Evolutionary conservation across 2,329 filamentous ascomycete species (phyloP).

Genomic region (Lomentospora prolificans): DNA sequence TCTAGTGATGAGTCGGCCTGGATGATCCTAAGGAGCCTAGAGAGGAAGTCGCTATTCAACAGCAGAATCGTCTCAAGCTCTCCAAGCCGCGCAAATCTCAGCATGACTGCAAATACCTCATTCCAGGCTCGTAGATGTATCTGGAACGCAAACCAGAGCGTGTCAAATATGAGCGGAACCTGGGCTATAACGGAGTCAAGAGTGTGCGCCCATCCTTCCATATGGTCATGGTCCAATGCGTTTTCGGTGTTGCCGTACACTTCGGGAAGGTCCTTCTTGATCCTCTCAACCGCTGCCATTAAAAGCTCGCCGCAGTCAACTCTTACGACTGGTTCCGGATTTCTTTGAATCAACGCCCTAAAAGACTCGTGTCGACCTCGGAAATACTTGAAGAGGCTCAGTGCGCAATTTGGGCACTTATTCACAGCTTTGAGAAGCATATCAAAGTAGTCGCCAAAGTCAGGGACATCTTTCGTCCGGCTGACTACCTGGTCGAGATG

Average conservation of each 20-base stretch:
- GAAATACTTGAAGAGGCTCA: constrained; percentile 54
- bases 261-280: constrained; percentile 38
- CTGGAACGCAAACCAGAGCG: constrained; percentile 55
- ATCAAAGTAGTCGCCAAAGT: constrained; percentile 46
- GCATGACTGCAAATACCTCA: constrained; percentile 63
- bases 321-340: constrained; percentile 47
- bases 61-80: constrained; percentile 46
- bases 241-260: constrained; percentile 30
- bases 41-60: constrained; percentile 51
- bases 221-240: constrained; percentile 21
- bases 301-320: constrained; percentile 40
- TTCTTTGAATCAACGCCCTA: constrained; percentile 55
- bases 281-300: constrained; percentile 37
- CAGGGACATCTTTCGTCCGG: constrained; percentile 57
- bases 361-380: constrained; percentile 43
- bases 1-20: constrained; percentile 45
- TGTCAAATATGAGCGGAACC: constrained; percentile 37
- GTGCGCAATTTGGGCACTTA: constrained; percentile 44
- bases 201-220: constrained; percentile 9
- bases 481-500: constrained; percentile 70
- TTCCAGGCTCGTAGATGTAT: constrained; percentile 58
- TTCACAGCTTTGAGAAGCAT: constrained; percentile 38
- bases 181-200: constrained; percentile 23
- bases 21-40: constrained; percentile 48
- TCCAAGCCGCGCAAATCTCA: constrained; percentile 56